Conservation (phyloP, 192 early-diverging fungal species). For the Piromyces finnis region DNA sequence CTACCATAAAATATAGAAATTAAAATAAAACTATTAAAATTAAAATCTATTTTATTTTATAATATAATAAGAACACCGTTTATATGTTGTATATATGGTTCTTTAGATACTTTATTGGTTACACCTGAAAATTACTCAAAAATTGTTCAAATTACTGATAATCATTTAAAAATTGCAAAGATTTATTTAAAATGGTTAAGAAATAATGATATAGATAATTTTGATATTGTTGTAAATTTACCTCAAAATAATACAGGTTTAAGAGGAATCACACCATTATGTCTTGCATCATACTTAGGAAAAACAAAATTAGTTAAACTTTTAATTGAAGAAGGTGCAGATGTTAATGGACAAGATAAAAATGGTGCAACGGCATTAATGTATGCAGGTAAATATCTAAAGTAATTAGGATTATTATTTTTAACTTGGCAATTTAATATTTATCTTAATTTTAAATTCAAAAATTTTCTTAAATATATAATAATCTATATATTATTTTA, state of each 20-base stretch:
- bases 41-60: neutral
- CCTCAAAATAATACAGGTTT: slow-evolving; percentile 31
- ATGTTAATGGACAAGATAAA: slow-evolving; percentile 36
- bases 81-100: slow-evolving; percentile 41
- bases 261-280: slow-evolving; percentile 43
- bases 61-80: slow-evolving; percentile 28
- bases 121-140: slow-evolving; percentile 27
- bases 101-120: slow-evolving; percentile 26
- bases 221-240: slow-evolving; percentile 19
- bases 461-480: no score
- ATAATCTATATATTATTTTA: no score
- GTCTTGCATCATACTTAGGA: slow-evolving; percentile 45
- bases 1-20: no score
- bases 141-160: slow-evolving; percentile 26
- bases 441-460: no score
- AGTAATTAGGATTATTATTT: no score
- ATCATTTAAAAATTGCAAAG: slow-evolving; percentile 28
- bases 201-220: neutral
- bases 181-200: slow-evolving; percentile 16
- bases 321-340: slow-evolving; percentile 40
- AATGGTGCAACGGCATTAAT: slow-evolving; percentile 49
- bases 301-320: slow-evolving; percentile 30
- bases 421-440: no score
- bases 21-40: neutral
- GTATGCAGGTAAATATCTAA: slow-evolving; percentile 36